A percentile compares a stretch with the other conserved stretches of the same genome.
phyloP scores from a whole-genome alignment of 352 stramenopile species.

The Phytophthora fragariae region DNA sequence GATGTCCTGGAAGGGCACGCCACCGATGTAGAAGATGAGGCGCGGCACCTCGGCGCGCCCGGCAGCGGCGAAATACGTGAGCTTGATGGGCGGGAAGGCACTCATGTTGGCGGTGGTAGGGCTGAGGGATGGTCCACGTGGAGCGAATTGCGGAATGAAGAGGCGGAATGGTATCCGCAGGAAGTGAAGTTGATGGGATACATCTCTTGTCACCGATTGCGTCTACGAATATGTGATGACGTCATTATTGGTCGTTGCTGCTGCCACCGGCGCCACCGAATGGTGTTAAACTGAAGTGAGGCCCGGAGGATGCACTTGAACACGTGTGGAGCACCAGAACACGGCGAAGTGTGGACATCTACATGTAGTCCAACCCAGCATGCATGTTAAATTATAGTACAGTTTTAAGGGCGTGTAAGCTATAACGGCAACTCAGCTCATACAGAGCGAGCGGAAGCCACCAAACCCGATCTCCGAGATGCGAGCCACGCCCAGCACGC shows the following conservation, averaged over 20 bases:
- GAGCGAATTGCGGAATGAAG: constrained; percentile 36
- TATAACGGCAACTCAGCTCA: constrained; percentile 24
- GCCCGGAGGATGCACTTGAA: background rate
- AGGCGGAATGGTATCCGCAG: constrained; percentile 24
- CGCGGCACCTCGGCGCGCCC: constrained; percentile 62
- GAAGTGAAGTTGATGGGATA: background rate
- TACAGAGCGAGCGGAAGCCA: constrained; percentile 79
- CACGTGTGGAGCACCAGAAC: background rate
- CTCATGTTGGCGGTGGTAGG: constrained; percentile 37
- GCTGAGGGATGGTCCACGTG: constrained; percentile 5
- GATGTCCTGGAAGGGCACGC: constrained; percentile 68
- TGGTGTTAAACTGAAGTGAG: constrained; percentile 3
- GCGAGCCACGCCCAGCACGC: constrained; percentile 63
- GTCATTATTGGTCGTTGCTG: constrained; percentile 2
- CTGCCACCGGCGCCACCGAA: constrained; percentile 13
- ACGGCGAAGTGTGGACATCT: background rate
- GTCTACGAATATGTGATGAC: constrained; percentile 13
- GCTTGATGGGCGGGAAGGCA: constrained; percentile 55
- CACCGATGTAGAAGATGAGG: constrained; percentile 65
- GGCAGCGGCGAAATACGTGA: constrained; percentile 68
- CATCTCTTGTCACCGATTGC: background rate
- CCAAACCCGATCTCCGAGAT: constrained; percentile 69
- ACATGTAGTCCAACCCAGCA: background rate
- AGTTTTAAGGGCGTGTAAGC: background rate
- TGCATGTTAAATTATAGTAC: constrained; percentile 36